Evolutionary conservation across 164 flowering plant genomes (phyloP).

Genomic region (Umbilicus rupestris): DNA sequence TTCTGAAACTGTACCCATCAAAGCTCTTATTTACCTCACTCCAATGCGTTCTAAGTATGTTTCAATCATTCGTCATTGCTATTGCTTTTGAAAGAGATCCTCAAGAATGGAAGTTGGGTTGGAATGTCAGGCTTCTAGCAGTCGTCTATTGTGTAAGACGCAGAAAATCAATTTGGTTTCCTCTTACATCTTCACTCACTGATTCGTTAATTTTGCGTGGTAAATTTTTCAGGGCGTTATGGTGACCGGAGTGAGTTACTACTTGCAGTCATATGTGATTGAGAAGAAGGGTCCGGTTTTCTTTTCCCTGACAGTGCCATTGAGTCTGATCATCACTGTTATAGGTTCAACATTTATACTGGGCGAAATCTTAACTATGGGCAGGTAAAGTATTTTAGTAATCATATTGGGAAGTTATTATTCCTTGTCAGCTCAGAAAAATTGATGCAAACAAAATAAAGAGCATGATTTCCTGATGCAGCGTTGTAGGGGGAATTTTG

Average conservation of each 20-base stretch:
- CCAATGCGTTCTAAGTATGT: conserved; percentile 43
- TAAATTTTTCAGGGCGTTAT: conserved; percentile 41
- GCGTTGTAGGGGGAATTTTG: conserved; percentile 30
- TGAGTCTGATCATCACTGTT: conserved; percentile 44
- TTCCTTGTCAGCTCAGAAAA: too few relatives aligned
- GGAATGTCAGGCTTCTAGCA: conserved; percentile 43
- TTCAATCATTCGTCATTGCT: conserved; percentile 50
- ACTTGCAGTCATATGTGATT: conserved; percentile 65
- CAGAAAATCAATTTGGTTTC: background rate
- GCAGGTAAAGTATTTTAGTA: conserved; percentile 37
- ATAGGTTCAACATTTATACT: conserved; percentile 37
- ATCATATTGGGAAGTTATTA: too few relatives aligned
- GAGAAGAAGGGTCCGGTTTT: conserved; percentile 82
- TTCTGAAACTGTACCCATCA: conserved; percentile 44
- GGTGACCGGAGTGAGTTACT: conserved; percentile 56
- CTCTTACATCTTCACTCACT: background rate
- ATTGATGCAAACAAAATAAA: too few relatives aligned
- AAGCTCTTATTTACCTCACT: conserved; percentile 47
- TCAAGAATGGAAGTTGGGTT: conserved; percentile 45
- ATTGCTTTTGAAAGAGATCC: conserved; percentile 41
- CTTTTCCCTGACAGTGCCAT: conserved; percentile 52
- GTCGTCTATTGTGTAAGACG: conserved; percentile 37
- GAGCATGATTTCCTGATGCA: background rate
- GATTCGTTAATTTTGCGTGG: background rate
- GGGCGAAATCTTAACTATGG: conserved; percentile 43